These are phyloP conservation scores for Plasmodium chabaudi DNA, from an alignment of 169 alveolate species.

Conservation along the genomic window DNA sequence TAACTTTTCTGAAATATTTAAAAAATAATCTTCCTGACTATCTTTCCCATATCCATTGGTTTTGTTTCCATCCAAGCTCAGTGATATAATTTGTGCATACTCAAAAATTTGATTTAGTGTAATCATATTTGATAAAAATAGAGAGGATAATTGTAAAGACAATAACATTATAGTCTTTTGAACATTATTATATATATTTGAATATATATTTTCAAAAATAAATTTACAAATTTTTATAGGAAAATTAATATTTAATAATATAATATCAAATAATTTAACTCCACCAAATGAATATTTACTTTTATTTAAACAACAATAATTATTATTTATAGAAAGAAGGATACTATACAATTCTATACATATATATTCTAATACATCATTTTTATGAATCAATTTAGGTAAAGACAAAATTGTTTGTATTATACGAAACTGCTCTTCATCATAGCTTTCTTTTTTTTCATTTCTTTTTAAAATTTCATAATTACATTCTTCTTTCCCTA, in stretches of 20 bases:
- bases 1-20: not conserved
- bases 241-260: conserved; percentile 26
- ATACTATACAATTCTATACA: conserved; percentile 35
- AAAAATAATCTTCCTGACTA: not conserved
- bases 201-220: conserved; percentile 45
- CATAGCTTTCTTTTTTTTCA: conserved; percentile 46
- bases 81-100: not conserved
- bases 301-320: conserved; percentile 11
- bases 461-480: conserved; percentile 29
- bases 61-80: not conserved
- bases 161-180: conserved; percentile 53
- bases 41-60: not conserved
- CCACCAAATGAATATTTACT: conserved; percentile 1
- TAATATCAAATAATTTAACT: conserved; percentile 19
- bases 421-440: conserved; percentile 51
- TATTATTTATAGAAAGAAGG: conserved; percentile 29
- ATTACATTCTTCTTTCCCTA: not conserved
- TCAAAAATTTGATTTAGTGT: conserved; percentile 15
- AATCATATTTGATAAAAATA: conserved; percentile 11
- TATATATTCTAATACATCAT: conserved; percentile 42
- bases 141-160: conserved; percentile 18
- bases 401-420: conserved; percentile 30
- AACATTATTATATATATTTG: conserved; percentile 9
- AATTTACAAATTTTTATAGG: conserved; percentile 34
- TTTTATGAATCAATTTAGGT: conserved; percentile 28